Evolutionary conservation across 1,139 yeast species (phyloP).

Genomic region (Geotrichum aggregatum): DNA sequence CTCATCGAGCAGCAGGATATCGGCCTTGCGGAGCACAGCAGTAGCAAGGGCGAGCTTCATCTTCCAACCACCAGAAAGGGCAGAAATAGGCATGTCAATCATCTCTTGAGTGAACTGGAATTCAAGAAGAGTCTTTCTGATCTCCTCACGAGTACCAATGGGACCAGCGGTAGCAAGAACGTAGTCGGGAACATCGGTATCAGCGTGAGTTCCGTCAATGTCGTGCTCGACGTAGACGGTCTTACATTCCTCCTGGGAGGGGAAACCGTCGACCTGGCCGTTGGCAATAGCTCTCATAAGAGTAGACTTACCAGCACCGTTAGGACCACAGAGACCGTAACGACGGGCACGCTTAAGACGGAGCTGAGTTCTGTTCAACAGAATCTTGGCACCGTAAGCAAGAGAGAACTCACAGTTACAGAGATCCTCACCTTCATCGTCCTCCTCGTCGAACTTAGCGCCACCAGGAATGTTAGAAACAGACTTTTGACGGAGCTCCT

Average conservation of each 20-base stretch:
- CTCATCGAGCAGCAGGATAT: slow-evolving; percentile 95
- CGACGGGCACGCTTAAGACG: slow-evolving; percentile 99
- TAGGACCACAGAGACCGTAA: slow-evolving; percentile 99
- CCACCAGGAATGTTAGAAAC: slow-evolving; percentile 97
- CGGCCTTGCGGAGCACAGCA: slow-evolving; percentile 98
- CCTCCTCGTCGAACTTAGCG: slow-evolving; percentile 95
- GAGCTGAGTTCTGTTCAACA: slow-evolving; percentile 98
- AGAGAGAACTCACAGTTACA: slow-evolving; percentile 99
- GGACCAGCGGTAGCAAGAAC: slow-evolving; percentile 66
- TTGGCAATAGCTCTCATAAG: slow-evolving; percentile 99
- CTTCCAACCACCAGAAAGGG: slow-evolving; percentile 99
- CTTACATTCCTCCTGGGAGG: slow-evolving; percentile 96
- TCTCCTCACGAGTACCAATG: slow-evolving; percentile 66
- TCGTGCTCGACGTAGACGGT: slow-evolving; percentile 99
- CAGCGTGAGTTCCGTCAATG: slow-evolving; percentile 96
- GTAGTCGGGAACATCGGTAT: slow-evolving; percentile 86
- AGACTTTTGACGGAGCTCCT: slow-evolving; percentile 92
- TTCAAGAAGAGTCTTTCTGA: slow-evolving; percentile 66
- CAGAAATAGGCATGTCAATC: slow-evolving; percentile 88
- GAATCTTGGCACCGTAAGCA: slow-evolving; percentile 99
- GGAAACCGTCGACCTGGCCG: slow-evolving; percentile 99
- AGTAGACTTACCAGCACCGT: slow-evolving; percentile 99
- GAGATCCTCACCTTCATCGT: slow-evolving; percentile 98
- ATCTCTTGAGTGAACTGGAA: slow-evolving; percentile 90
- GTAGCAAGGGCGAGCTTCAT: slow-evolving; percentile 99